Evolutionary conservation across 106 monocot genomes (phyloP), one percentile per base, ranked within the genome.

Genomic region (Alisma plantagoaquatica): DNA sequence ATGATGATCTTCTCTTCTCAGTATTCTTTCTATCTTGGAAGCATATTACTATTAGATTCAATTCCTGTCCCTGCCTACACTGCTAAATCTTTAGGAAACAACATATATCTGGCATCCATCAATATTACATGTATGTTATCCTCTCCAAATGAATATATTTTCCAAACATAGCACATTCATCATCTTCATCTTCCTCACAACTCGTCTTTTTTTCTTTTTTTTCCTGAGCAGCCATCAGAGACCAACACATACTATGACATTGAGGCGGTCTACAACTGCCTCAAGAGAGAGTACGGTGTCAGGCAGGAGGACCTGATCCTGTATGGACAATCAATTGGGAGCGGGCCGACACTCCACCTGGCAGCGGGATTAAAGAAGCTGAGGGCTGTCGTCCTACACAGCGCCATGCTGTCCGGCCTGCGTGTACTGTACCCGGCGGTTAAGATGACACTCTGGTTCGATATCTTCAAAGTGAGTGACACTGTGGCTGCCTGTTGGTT

Each of bases 301-400:
- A 61, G 24, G 53, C 72, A 80, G 59, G 91, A 91, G 44, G 81
- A 91, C 57, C 56, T 91, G 52, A 81, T 91, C 54, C 51, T 91
- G 35, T 91, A 91, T 70, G 91, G 91, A 21, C 91, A 91, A 61
- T 91, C 91, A 23, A 84, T 91, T 42, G 91, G 91, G 22, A 91
- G 91, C 19, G 91, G 91, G 30, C 91, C 91, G 9, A 91, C 91
- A 23, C 64, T 91, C 42, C 77, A 91, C 51, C 63, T 91, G 53
- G 91, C 80, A 48, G 63, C 91, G 12, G 71, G 66, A 8, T 46
- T 84, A 23, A 69, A 75, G 30, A 68, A 55, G 33, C 66, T 80
- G 17, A 65, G 81, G 73, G 91, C 59, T 21, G 84, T 91, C 42
- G 77, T 91, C 41, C 81, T 91, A 59, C 91, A 91, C 33, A 81